These are phyloP conservation scores for Cardamine chenopodiifolia DNA, from an alignment of 345 rosid genomes.

Conservation along the genomic window DNA sequence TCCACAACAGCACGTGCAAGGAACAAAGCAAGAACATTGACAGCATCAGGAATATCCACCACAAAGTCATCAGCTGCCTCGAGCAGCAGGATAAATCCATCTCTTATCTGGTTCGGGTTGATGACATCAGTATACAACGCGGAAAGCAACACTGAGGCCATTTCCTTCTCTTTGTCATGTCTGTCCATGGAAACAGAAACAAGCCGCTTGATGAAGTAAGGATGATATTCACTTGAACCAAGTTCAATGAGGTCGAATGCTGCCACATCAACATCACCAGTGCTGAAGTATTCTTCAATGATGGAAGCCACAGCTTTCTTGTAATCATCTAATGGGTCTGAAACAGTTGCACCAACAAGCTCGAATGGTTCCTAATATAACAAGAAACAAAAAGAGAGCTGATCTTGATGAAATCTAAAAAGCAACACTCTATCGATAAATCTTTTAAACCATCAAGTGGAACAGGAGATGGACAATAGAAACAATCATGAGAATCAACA, in stretches of 20 bases:
- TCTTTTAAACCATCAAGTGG: background rate
- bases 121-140: slow-evolving; percentile 85
- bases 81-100: slow-evolving; percentile 89
- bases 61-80: slow-evolving; percentile 90
- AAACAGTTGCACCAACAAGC: slow-evolving; percentile 77
- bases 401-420: background rate
- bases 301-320: slow-evolving; percentile 77
- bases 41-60: slow-evolving; percentile 81
- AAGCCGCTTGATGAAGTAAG: slow-evolving; percentile 80
- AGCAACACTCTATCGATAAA: background rate
- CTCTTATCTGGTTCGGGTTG: slow-evolving; percentile 73
- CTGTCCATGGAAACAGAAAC: slow-evolving; percentile 93
- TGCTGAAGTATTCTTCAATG: slow-evolving; percentile 81
- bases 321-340: slow-evolving; percentile 87
- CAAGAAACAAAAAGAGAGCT: slow-evolving; percentile 2
- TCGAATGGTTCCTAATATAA: slow-evolving; percentile 77
- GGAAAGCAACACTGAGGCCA: slow-evolving; percentile 87
- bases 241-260: slow-evolving; percentile 86
- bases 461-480: background rate
- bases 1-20: slow-evolving; percentile 90
- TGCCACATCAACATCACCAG: slow-evolving; percentile 81
- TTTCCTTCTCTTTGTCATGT: slow-evolving; percentile 96
- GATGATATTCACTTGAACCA: slow-evolving; percentile 82
- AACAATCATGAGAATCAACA: background rate
- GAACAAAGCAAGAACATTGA: slow-evolving; percentile 78